Base-by-base conservation (phyloP, 345 rosid species). In the Cardiospermum halicacabum region DNA sequence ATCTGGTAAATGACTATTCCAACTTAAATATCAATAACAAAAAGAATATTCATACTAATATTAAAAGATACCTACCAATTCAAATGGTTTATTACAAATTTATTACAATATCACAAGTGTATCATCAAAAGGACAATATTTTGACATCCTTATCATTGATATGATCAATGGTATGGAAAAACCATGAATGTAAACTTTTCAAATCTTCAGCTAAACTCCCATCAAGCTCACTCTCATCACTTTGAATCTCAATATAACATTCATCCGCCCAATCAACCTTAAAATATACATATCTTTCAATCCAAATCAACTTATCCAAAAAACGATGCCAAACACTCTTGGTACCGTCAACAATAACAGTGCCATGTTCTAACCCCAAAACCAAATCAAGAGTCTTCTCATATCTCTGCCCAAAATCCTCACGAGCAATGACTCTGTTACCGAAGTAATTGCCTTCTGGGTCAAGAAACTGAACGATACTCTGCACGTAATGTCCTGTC, bases 381-480 rank as follows among this genome's bases (percentile, higher is more conserved):
- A 70, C 64, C 42, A 70, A 40, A 16, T 48, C 63, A 10, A 70
- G 64, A 21, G 11, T 70, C 64, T 70, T 70, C n/a, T 56, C 26
- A 1, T 5, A 4, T 5, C 9, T 13, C 0, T 64, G 32, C 28
- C 48, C 25, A 12, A 50, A 61, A 30, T 53, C 59, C 26, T 62
- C 63, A 0, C 68, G 56, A 3, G 68, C 24, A 50, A 69, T 62
- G 15, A 69, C 15, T 12, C 63, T 32, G 2, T 50, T 58, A 13
- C 32, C 31, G 16, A 28, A 45, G 54, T 66, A 55, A 30, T 58
- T 56, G 4, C 50, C 25, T 12, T 56, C 28, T 3, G 64, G 74
- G 22, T 70, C 69, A 27, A 70, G 64, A 50, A 70, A 39, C 32
- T 34, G 9, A 16, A 39, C 64, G 1, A 64, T n/a, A 30, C 22